Evolutionary conservation across 495 filamentous ascomycete species (phyloP), one percentile per base, ranked within the genome.

Genomic region (Penicillium salamii): DNA sequence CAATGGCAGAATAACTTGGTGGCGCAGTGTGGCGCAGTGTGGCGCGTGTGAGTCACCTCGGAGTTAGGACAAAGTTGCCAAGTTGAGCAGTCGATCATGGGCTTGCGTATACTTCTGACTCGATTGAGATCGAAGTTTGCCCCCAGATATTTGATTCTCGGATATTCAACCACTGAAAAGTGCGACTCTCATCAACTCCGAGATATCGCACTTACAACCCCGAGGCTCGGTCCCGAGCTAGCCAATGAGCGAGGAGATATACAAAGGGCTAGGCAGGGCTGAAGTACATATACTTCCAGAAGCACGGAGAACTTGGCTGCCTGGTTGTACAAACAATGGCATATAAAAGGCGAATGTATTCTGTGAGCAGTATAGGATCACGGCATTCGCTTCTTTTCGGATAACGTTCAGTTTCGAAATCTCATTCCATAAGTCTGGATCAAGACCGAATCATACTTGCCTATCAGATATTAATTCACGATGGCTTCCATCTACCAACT

Each of bases 401-500:
- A 42, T 42, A 42, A 15, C 40, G 29, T 42, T n/a, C 26, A 42
- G 15, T 12, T 26, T 26, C 23, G 23, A 3, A 3, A 32, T 31
- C 29, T 13, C 40, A 31, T 20, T 18, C 18, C 14, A 3, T 17
- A 20, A 23, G 23, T 21, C 5, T 39, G 9, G 12, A 36, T 19
- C 8, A 11, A 39, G 21, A 18, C 12, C 20, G 20, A 17, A 20
- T 5, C 29, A 21, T 13, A 13, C 17, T 5, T 20, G 15, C n/a
- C 26, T 5, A 39, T 12, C 26, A 13, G 3, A 32, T 15, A 31
- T 18, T 15, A 20, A 26, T 42, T 38, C 37, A 62, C 54, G 33
- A 70, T 70, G 67, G 57, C 67, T 51, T 63, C 63, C 21, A 59
- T 72, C 44, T 65, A 70, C 40, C 53, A 65, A 46, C 54, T 69